These are phyloP conservation scores for Pyronema omphalodes DNA, from an alignment of 495 filamentous ascomycete species.

Conservation along the genomic window DNA sequence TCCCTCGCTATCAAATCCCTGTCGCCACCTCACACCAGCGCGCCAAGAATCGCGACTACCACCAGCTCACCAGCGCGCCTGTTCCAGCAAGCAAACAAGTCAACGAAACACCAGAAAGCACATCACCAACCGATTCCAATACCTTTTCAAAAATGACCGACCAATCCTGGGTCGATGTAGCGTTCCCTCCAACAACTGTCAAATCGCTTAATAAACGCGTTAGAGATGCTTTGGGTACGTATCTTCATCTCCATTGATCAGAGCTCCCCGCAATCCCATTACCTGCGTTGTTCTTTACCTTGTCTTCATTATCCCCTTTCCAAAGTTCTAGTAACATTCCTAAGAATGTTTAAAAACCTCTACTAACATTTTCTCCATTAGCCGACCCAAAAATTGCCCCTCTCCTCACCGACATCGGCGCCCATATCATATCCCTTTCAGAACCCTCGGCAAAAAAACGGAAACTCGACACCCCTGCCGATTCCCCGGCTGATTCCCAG, in stretches of 20 bases:
- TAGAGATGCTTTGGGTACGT: slow-evolving; percentile 18
- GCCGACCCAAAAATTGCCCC: slow-evolving; percentile 17
- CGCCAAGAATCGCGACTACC: no score
- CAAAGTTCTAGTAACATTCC: neutral
- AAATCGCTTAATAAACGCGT: slow-evolving; percentile 15
- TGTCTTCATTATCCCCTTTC: no score
- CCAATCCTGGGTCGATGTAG: slow-evolving; percentile 18
- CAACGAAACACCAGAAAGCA: no score
- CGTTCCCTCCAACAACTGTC: slow-evolving; percentile 17
- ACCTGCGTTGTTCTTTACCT: no score
- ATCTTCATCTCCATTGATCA: neutral
- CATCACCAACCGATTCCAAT: no score
- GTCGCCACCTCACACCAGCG: no score
- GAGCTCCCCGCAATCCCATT: no score
- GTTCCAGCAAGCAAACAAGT: no score
- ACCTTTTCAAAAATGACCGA: slow-evolving; percentile 4
- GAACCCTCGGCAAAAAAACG: slow-evolving; percentile 20
- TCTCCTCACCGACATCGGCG: slow-evolving; percentile 17
- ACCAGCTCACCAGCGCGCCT: no score
- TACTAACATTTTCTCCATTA: neutral
- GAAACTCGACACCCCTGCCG: slow-evolving; percentile 12
- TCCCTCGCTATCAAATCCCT: no score
- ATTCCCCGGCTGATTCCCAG: slow-evolving; percentile 9
- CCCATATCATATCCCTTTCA: slow-evolving; percentile 16
- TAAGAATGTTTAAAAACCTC: neutral